A percentile compares a stretch with the other conserved stretches of the same genome.
Evolutionary conservation across 2,329 filamentous ascomycete genomes (phyloP).

Genomic region (Scedosporium aurantiacum): DNA sequence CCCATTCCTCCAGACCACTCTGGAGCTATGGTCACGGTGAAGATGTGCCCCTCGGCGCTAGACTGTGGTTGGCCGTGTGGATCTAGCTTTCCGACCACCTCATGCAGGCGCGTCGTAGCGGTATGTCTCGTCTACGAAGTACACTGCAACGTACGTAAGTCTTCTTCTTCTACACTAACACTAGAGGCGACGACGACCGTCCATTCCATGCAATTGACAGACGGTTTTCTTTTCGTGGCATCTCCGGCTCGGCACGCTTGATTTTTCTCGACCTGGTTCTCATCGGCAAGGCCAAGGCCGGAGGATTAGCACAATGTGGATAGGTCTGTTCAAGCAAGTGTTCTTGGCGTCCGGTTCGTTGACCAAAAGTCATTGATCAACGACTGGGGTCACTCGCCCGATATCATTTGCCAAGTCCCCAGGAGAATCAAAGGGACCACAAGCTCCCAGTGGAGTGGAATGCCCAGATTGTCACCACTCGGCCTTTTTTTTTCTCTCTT

Average conservation of each 20-base stretch:
- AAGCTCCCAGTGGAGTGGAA: neutral
- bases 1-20: neutral
- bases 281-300: constrained; percentile 1
- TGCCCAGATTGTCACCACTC: neutral
- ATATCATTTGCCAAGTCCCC: constrained; percentile 2
- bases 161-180: no score
- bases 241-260: neutral
- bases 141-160: no score
- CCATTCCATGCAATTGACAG: neutral
- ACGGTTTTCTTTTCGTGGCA: neutral
- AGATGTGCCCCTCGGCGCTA: no score
- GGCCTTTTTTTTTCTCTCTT: no score
- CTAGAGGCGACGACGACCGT: no score
- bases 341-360: constrained; percentile 1
- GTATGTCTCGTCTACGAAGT: no score
- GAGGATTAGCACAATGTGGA: neutral
- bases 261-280: neutral
- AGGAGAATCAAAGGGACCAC: neutral
- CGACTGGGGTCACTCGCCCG: neutral
- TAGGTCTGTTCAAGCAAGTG: neutral
- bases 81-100: neutral
- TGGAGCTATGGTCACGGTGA: neutral
- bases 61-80: no score
- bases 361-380: constrained; percentile 3
- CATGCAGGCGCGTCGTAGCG: neutral